These are phyloP conservation scores for Gloeopeniophorella convolvens DNA, from an alignment of 768 basidiomycete species.

Conservation along the genomic window DNA sequence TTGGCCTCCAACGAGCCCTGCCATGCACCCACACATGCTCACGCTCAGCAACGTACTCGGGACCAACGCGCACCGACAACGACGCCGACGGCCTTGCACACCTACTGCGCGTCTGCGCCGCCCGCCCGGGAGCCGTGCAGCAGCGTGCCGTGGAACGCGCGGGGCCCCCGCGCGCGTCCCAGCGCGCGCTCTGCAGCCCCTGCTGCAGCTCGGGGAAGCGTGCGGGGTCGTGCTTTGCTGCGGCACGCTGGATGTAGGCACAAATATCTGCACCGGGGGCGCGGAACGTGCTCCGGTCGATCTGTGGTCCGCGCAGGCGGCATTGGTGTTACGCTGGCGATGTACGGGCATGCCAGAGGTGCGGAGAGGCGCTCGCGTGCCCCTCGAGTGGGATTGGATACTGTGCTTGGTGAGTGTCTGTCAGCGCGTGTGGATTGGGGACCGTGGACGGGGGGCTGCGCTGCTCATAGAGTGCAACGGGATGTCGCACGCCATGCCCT, in stretches of 20 bases:
- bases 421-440: background rate
- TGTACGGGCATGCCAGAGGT: constrained; percentile 20
- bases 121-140: constrained; percentile 58
- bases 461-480: constrained; percentile 1
- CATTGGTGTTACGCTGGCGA: too few species aligned
- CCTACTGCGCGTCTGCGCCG: constrained; percentile 40
- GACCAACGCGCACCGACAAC: constrained; percentile 47
- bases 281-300: constrained; percentile 16
- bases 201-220: constrained; percentile 50
- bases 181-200: constrained; percentile 19
- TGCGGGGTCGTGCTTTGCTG: constrained; percentile 48
- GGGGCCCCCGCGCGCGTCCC: constrained; percentile 33
- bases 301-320: too few species aligned
- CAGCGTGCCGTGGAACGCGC: constrained; percentile 49
- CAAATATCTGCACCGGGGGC: constrained; percentile 37
- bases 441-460: background rate
- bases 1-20: constrained; percentile 61
- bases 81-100: constrained; percentile 48
- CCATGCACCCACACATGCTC: too few species aligned
- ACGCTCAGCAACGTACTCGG: too few species aligned
- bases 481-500: constrained; percentile 7
- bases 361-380: background rate
- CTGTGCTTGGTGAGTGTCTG: background rate
- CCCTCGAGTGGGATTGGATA: constrained; percentile 1
- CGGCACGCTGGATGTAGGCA: constrained; percentile 45